These are phyloP conservation scores for Furcasterigmium sp. DNA, from an alignment of 2,329 filamentous ascomycete genomes.

Conservation along the genomic window DNA sequence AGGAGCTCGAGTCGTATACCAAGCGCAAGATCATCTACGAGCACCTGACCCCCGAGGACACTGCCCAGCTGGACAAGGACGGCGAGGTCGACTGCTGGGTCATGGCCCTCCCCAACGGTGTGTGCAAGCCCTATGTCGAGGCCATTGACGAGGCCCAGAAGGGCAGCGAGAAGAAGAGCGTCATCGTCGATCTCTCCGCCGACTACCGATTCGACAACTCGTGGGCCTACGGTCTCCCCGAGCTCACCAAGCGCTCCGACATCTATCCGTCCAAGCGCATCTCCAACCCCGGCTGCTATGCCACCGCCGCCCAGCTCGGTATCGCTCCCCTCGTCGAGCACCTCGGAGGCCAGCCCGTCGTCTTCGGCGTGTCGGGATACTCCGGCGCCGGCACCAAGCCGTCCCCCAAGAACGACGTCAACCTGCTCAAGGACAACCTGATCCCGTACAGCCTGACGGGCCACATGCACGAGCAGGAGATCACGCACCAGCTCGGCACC, in stretches of 20 bases:
- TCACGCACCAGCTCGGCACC: constrained; percentile 69
- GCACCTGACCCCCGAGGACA: constrained; percentile 81
- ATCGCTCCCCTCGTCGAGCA: constrained; percentile 76
- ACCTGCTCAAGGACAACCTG: constrained; percentile 78
- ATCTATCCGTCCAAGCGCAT: constrained; percentile 79
- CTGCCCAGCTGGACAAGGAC: constrained; percentile 75
- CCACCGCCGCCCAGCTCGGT: constrained; percentile 85
- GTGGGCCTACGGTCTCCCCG: constrained; percentile 89
- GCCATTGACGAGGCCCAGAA: constrained; percentile 70
- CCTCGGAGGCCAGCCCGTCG: constrained; percentile 71
- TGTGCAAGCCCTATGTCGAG: constrained; percentile 90
- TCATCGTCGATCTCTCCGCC: constrained; percentile 92
- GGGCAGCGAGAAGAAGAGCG: constrained; percentile 49
- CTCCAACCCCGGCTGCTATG: constrained; percentile 91
- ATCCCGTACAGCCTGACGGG: constrained; percentile 88
- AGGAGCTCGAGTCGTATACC: constrained; percentile 82
- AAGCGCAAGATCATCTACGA: constrained; percentile 93
- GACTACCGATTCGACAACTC: constrained; percentile 85
- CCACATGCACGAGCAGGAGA: constrained; percentile 93
- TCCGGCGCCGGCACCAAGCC: constrained; percentile 94
- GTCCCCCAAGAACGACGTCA: constrained; percentile 86
- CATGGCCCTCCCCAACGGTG: constrained; percentile 83
- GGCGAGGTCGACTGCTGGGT: constrained; percentile 94
- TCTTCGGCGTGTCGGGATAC: constrained; percentile 92
- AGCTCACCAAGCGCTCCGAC: constrained; percentile 70